Percentiles rank a stretch among this genome's conserved stretches.
Evolutionary conservation across 1,139 yeast genomes (phyloP).

Genomic region (Candida pseudocylindracea): DNA sequence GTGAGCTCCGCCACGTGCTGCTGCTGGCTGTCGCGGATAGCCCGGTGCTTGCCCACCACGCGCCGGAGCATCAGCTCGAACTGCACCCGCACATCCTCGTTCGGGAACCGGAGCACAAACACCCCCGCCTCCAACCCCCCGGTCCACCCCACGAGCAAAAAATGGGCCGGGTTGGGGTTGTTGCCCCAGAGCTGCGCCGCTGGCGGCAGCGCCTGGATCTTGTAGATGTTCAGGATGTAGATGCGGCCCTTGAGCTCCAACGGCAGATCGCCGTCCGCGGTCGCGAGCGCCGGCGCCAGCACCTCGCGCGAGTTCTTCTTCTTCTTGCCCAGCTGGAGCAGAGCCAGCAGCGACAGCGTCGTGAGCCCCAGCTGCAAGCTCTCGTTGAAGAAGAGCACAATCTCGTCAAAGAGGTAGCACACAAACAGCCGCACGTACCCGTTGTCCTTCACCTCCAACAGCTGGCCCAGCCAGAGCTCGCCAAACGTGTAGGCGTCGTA

Average conservation of each 20-base stretch:
- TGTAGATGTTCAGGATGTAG: constrained; percentile 44
- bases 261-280: constrained; percentile 7
- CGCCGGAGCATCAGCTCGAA: constrained; percentile 41
- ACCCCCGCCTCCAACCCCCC: constrained; percentile 62
- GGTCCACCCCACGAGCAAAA: constrained; percentile 53
- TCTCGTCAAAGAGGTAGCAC: constrained; percentile 73
- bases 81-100: constrained; percentile 48
- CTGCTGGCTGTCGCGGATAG: constrained; percentile 18
- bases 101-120: constrained; percentile 42
- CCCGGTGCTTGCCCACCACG: constrained; percentile 13
- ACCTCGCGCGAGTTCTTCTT: constrained; percentile 13
- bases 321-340: constrained; percentile 8
- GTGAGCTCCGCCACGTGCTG: constrained; percentile 7
- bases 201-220: constrained; percentile 11
- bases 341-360: constrained; percentile 1
- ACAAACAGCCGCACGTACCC: constrained; percentile 72
- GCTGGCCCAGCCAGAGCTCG: constrained; percentile 57
- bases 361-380: constrained; percentile 3
- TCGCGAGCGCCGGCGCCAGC: constrained; percentile 15
- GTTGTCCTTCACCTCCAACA: constrained; percentile 52
- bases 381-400: constrained; percentile 58
- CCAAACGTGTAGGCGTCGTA: constrained; percentile 70
- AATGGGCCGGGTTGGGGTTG: constrained; percentile 9
- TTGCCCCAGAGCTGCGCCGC: constrained; percentile 14
- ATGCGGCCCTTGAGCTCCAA: constrained; percentile 46